Base-by-base conservation (phyloP, 1,284 basidiomycete species). In the Agroathelia rolfsii region DNA sequence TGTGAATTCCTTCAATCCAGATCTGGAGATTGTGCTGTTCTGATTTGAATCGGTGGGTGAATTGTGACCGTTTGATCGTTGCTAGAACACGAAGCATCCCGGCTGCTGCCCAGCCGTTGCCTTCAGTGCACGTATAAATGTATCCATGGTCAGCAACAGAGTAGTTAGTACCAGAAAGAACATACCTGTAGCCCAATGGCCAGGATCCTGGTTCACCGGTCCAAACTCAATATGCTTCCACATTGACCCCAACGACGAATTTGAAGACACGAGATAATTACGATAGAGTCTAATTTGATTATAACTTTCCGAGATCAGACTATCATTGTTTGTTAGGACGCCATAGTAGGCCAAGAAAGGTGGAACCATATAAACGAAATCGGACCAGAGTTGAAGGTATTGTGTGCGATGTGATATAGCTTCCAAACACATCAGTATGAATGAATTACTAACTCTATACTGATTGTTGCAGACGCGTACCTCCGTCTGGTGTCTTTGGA, bases 291-390 rank as follows among this genome's bases (percentile, higher is more conserved):
- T 53, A 41, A 72, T 69, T 52, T 88, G 83, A 34, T 72, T 64
- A 52, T 81, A 81, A 8, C 53, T 50, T 38, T 69, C 59, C 24
- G n/a, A n/a, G n/a, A n/a, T n/a, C n/a, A n/a, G 47, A 43, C 60
- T 31, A 55, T 45, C 37, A 51, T 70, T 59, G 16, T 55, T 55
- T 44, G 60, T 41, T 12, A 66, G 40, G 4, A 60, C 61, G 5
- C 77, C 85, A 43, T 74, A 85, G 52, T 77, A 82, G 3, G 85
- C 81, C 24, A 89, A 60, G 53, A 85, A 87, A 1, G 84, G 82
- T 3, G 84, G 82, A 1, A 69, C 75, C 80, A 83, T 80, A 55
- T 78, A 80, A 1, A 76, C 53, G 41, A 66, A 77, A 49, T 76
- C 72, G 10, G 70, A 56, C 72, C 66, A 69, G 34, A 30, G 11